Evolutionary conservation across 345 rosid species (phyloP).

Genomic region (Gossypium rotundifolium): DNA sequence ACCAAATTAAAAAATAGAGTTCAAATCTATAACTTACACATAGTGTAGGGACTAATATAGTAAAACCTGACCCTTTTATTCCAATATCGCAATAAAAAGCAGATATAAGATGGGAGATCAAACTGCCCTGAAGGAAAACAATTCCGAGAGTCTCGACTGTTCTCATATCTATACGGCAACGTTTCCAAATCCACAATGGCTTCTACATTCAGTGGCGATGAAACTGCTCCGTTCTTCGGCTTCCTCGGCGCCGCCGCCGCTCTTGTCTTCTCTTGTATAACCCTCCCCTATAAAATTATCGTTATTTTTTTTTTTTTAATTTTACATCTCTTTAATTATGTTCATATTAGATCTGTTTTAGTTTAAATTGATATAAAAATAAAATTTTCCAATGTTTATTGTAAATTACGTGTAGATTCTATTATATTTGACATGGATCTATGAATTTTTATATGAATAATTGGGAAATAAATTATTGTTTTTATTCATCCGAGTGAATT

Average conservation of each 20-base stretch:
- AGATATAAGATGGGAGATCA: background rate
- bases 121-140: background rate
- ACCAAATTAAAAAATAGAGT: no score
- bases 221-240: slow-evolving; percentile 74
- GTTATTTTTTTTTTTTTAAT: no score
- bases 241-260: slow-evolving; percentile 82
- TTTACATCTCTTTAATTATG: background rate
- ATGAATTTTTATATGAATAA: background rate
- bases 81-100: background rate
- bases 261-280: slow-evolving; percentile 63
- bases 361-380: background rate
- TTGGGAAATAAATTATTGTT: background rate
- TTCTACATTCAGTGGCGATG: slow-evolving; percentile 66
- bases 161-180: slow-evolving; percentile 15
- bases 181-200: slow-evolving; percentile 24
- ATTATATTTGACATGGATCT: background rate
- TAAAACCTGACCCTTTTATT: no score
- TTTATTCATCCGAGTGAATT: background rate
- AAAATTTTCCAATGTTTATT: background rate
- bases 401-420: background rate
- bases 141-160: background rate
- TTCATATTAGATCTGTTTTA: background rate
- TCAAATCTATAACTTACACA: no score
- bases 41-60: no score
- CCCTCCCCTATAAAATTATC: background rate